Conservation (phyloP, 306 rosid genomes). For the Elaeagnus macrophylla region DNA sequence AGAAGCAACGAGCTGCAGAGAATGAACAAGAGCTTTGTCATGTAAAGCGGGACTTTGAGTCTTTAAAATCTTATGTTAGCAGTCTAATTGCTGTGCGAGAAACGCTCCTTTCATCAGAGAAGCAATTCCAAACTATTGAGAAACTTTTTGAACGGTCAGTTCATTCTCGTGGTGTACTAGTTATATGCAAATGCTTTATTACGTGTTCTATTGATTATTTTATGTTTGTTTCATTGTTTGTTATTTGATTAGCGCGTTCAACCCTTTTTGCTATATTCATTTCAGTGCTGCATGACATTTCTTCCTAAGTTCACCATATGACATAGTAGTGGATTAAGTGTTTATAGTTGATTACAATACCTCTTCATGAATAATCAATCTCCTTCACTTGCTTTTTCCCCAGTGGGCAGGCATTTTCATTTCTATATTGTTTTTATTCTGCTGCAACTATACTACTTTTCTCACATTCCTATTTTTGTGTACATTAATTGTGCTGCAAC, state of each 20-base stretch:
- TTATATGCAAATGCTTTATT: neutral
- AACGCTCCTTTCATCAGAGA: slow-evolving; percentile 78
- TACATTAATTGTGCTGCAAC: too few relatives aligned
- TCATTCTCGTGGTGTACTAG: slow-evolving; percentile 4
- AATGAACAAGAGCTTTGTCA: slow-evolving; percentile 77
- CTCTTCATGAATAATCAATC: too few relatives aligned
- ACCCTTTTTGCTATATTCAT: too few relatives aligned
- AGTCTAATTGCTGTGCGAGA: slow-evolving; percentile 76
- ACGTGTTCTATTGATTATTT: slow-evolving; percentile 5
- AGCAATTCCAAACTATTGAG: slow-evolving; percentile 79
- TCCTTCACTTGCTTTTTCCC: too few relatives aligned
- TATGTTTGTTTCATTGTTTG: neutral
- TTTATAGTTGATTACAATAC: too few relatives aligned
- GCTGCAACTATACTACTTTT: too few relatives aligned
- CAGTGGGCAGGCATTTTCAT: too few relatives aligned
- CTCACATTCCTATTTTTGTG: too few relatives aligned
- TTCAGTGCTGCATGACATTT: too few relatives aligned
- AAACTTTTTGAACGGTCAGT: slow-evolving; percentile 75
- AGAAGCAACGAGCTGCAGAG: slow-evolving; percentile 71
- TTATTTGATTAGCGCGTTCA: neutral
- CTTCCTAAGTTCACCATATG: too few relatives aligned
- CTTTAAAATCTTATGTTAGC: slow-evolving; percentile 78
- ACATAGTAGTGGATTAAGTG: too few relatives aligned
- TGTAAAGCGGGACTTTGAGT: slow-evolving; percentile 68
- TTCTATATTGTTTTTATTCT: too few relatives aligned